Evolutionary conservation across 495 filamentous ascomycete genomes (phyloP).

Genomic region (Trichoderma reesei): DNA sequence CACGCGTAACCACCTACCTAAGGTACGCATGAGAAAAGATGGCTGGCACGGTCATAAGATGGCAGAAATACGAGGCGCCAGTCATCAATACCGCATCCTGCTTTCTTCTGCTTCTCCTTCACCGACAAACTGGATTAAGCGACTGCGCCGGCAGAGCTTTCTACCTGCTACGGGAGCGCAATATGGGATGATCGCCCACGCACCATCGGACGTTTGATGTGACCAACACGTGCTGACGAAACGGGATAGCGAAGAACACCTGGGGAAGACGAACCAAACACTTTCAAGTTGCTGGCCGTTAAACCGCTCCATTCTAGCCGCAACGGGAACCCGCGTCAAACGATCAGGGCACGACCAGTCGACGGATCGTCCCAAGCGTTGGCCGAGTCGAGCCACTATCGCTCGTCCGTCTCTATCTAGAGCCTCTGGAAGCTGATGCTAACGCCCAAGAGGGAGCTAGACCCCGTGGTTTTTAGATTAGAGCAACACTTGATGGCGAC

Average conservation of each 20-base stretch:
- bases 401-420: background rate
- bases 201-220: background rate
- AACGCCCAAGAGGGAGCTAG: conserved; percentile 4
- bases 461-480: background rate
- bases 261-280: background rate
- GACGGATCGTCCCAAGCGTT: background rate
- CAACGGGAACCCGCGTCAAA: background rate
- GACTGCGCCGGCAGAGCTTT: background rate
- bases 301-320: background rate
- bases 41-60: background rate
- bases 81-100: background rate
- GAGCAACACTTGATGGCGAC: background rate
- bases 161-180: background rate
- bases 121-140: conserved; percentile 3
- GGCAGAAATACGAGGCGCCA: background rate
- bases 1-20: no score
- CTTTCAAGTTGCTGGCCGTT: background rate
- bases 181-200: conserved; percentile 4
- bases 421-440: background rate
- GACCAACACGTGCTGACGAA: background rate
- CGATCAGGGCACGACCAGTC: background rate
- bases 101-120: background rate
- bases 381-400: conserved; percentile 1
- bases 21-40: no score
- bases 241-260: background rate